Conservation (phyloP, 805 yeast genomes). For the Brettanomyces nanus region DNA sequence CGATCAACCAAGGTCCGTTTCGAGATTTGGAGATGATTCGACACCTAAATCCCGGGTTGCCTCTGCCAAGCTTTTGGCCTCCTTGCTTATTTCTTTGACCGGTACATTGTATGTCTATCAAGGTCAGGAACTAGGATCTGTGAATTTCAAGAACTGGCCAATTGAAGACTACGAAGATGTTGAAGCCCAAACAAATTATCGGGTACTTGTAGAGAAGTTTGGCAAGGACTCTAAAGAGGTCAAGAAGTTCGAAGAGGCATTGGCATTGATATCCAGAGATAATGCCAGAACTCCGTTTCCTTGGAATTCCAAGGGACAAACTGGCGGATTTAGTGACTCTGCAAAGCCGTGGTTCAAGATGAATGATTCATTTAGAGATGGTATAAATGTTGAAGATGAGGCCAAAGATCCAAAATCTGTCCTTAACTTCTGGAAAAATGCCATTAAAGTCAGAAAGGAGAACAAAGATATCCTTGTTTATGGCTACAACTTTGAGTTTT, state of each 20-base stretch:
- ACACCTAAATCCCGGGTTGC: constrained; percentile 23
- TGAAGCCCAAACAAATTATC: constrained; percentile 17
- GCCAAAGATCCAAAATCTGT: constrained; percentile 37
- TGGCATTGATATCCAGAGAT: constrained; percentile 3
- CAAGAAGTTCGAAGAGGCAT: neutral
- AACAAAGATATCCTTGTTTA: constrained; percentile 36
- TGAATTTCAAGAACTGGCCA: constrained; percentile 38
- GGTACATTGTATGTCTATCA: constrained; percentile 52
- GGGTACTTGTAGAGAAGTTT: neutral
- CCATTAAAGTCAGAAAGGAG: constrained; percentile 35
- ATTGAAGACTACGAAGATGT: constrained; percentile 44
- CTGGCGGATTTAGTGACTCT: constrained; percentile 2
- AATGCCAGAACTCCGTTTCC: constrained; percentile 6
- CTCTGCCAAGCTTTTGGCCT: constrained; percentile 41
- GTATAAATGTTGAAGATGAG: constrained; percentile 40
- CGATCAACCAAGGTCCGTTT: constrained; percentile 47
- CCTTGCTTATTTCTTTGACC: constrained; percentile 37
- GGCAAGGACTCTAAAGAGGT: constrained; percentile 1
- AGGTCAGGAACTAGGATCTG: constrained; percentile 56
- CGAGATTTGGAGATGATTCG: constrained; percentile 42
- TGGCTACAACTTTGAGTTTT: constrained; percentile 33
- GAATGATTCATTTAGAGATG: constrained; percentile 38
- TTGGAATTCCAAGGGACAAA: neutral
- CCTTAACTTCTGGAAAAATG: constrained; percentile 36
- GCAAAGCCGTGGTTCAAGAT: constrained; percentile 47